Conservation (phyloP, 768 basidiomycete species). For the Boletus edulis region DNA sequence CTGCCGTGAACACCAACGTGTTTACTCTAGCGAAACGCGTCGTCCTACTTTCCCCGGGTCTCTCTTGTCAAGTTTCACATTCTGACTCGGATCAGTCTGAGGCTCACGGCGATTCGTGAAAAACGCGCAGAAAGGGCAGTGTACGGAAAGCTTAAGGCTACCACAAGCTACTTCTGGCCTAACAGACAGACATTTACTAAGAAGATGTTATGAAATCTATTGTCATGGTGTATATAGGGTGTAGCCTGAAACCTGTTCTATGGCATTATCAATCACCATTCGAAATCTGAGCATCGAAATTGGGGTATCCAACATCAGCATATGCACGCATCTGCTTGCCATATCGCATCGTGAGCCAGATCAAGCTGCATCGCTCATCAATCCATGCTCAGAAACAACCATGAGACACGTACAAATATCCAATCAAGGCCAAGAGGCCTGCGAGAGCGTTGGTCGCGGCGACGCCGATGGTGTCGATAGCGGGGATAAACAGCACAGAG, state of each 20-base stretch:
- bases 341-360: constrained; percentile 53
- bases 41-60: no score
- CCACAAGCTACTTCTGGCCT: no score
- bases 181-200: no score
- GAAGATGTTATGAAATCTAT: no score
- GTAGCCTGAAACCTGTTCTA: background rate
- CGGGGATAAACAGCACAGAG: constrained; percentile 29
- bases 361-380: constrained; percentile 34
- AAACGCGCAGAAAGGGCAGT: no score
- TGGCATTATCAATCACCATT: background rate
- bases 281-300: constrained; percentile 6
- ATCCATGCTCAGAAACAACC: background rate
- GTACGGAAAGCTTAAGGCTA: no score
- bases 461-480: constrained; percentile 53
- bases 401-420: constrained; percentile 46
- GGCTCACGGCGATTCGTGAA: no score
- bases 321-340: constrained; percentile 56
- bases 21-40: no score
- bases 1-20: no score
- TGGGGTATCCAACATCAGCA: constrained; percentile 55
- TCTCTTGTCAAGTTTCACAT: no score
- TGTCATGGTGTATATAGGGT: no score
- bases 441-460: constrained; percentile 44
- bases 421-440: constrained; percentile 46
- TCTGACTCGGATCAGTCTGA: no score